Conservation (phyloP, 495 filamentous ascomycete genomes). For the Entonaema liquescens region DNA sequence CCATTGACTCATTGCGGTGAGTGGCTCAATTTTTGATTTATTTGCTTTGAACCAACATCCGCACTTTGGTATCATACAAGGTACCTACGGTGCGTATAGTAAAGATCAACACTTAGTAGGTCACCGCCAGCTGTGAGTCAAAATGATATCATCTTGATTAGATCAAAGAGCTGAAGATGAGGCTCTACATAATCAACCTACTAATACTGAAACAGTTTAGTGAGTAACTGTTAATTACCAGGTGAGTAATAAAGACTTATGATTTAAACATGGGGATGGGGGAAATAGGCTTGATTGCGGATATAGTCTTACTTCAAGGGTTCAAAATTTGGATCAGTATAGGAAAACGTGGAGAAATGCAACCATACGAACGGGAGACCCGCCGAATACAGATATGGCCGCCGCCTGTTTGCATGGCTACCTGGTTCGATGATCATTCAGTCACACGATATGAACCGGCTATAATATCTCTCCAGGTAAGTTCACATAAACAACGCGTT, state of each 20-base stretch:
- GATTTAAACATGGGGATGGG: background rate
- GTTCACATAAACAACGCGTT: background rate
- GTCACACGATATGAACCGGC: background rate
- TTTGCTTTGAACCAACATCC: background rate
- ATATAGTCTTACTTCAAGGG: background rate
- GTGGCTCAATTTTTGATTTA: constrained; percentile 2
- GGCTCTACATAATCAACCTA: background rate
- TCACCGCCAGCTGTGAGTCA: background rate
- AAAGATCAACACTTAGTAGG: background rate
- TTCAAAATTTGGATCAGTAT: no score
- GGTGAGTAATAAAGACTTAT: background rate
- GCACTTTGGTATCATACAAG: background rate
- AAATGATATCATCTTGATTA: no score
- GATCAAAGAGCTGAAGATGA: background rate
- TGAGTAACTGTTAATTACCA: background rate
- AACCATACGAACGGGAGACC: background rate
- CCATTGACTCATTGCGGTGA: constrained; percentile 15
- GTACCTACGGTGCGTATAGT: no score
- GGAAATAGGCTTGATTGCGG: background rate
- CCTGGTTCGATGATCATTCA: background rate
- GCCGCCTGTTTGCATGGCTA: background rate
- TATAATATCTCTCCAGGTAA: background rate
- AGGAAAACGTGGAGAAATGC: background rate
- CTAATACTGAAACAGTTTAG: background rate
- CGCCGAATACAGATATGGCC: background rate